Evolutionary conservation across 1,284 basidiomycete species (phyloP).

Genomic region (Boletus hoseneyae): DNA sequence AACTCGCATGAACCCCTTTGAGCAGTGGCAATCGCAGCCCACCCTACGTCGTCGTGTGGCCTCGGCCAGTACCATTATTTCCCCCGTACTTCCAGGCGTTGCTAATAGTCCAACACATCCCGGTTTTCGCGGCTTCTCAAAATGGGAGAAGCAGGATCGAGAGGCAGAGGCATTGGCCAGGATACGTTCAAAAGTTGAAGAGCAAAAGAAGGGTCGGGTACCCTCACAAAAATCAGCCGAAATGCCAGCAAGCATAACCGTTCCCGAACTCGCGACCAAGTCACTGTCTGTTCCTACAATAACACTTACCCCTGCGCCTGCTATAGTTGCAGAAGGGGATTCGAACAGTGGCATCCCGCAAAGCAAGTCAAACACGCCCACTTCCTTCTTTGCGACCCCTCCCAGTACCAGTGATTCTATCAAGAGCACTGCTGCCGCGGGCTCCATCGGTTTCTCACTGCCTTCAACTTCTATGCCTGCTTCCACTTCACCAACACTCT

Average conservation of each 20-base stretch:
- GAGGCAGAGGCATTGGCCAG: slow-evolving; percentile 73
- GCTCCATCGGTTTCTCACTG: slow-evolving; percentile 13
- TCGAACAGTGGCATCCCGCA: slow-evolving; percentile 1
- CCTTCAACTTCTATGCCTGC: slow-evolving; percentile 12
- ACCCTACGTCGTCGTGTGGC: slow-evolving; percentile 38
- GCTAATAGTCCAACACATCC: slow-evolving; percentile 53
- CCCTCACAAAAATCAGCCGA: slow-evolving; percentile 6
- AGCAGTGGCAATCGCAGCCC: slow-evolving; percentile 29
- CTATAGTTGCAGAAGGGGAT: slow-evolving; percentile 11
- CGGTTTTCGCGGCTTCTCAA: slow-evolving; percentile 54
- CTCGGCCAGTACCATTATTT: slow-evolving; percentile 28
- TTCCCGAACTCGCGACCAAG: slow-evolving; percentile 22
- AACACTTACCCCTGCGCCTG: slow-evolving; percentile 27
- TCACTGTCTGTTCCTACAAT: slow-evolving; percentile 27
- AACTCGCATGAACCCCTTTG: slow-evolving; percentile 39
- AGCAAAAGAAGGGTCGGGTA: slow-evolving; percentile 36
- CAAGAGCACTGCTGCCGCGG: slow-evolving; percentile 11
- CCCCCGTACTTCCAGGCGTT: slow-evolving; percentile 35
- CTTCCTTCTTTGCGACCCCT: slow-evolving; percentile 15
- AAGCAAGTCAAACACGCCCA: slow-evolving; percentile 18
- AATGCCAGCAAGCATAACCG: slow-evolving; percentile 23
- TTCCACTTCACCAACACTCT: slow-evolving; percentile 3
- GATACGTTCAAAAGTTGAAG: slow-evolving; percentile 50
- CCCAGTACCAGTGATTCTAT: slow-evolving; percentile 6
- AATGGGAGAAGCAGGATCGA: slow-evolving; percentile 80